Base-by-base conservation (phyloP, 2,329 filamentous ascomycete species). In the Sporothrix globosa region DNA sequence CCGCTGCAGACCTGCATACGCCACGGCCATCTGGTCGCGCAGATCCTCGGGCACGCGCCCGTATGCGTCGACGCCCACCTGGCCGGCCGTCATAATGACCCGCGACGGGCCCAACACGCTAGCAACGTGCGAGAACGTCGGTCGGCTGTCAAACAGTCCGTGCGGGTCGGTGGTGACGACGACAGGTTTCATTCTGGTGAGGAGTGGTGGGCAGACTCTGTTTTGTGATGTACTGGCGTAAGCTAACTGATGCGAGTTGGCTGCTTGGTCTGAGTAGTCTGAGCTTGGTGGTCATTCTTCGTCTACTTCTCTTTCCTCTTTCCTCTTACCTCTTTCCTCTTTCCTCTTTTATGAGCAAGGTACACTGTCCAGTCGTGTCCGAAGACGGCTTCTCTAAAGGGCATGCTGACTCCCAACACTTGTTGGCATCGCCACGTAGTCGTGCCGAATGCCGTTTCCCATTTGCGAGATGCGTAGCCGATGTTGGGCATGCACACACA, bases 41-140 rank as follows among this genome's bases (percentile, higher is more conserved):
- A 39, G 30, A 21, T 56, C 34, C 27, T 24, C 50, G 30, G 69
- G 58, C 19, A 56, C 53, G 0, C n/a, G 7, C 34, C 71, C 71
- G 53, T 67, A 3, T 44, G 53, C 65, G 53, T 69, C 66, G 7
- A 56, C 54, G 53, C 71, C 71, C 6, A 71, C 71, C 60, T 70
- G 69, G 53, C 71, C 71, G 34, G 71, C 61, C 14, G 71, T 72
- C 70, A 72, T 68, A 6, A 72, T 41, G 10, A 72, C 39, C n/a
- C 68, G 54, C 24, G 63, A 44, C 17, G 27, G 11, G 21, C 70
- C 60, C 24, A 39, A 13, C 13, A 50, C 60, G 39, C 68, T 52
- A 13, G 70, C 68, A n/a, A 69, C 70, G n/a, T 72, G 70, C 11
- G 68, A 69, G 48, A 68, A 72, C 7, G 48, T 70, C 14, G 70